phyloP scores from a whole-genome alignment of 208 protist genomes.

The Trypanosoma lewisi region DNA sequence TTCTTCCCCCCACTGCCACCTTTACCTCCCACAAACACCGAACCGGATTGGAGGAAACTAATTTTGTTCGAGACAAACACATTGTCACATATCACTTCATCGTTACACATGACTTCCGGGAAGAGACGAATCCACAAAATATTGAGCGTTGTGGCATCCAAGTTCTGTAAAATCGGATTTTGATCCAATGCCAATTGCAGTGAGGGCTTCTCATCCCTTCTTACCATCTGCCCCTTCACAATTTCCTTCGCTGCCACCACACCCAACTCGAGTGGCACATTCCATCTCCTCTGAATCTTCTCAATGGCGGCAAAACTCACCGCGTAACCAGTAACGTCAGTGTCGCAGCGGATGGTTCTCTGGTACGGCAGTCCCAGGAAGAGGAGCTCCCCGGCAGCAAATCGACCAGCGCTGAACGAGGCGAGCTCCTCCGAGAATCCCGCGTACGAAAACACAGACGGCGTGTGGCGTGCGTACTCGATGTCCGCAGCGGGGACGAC shows the following conservation, averaged over 20 bases:
- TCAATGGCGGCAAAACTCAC: conserved; percentile 36
- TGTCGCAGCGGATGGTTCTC: conserved; percentile 57
- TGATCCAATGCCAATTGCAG: conserved; percentile 29
- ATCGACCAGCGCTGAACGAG: conserved; percentile 40
- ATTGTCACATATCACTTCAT: conserved; percentile 56
- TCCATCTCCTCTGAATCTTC: conserved; percentile 16
- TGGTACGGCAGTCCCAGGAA: conserved; percentile 42
- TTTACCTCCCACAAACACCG: conserved; percentile 15
- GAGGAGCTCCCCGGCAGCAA: conserved; percentile 58
- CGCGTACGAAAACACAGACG: not conserved
- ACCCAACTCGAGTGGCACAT: conserved; percentile 15
- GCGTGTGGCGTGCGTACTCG: not conserved
- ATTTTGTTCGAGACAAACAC: conserved; percentile 54
- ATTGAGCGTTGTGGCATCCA: conserved; percentile 32
- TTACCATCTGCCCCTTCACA: conserved; percentile 20
- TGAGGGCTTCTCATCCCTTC: conserved; percentile 29
- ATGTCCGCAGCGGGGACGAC: not conserved
- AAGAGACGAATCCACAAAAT: conserved; percentile 41
- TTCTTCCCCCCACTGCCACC: not conserved
- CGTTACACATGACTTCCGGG: conserved; percentile 39
- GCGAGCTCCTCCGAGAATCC: conserved; percentile 32
- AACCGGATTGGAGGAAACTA: conserved; percentile 56
- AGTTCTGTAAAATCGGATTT: conserved; percentile 42
- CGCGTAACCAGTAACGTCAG: conserved; percentile 33
- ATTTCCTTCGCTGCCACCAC: conserved; percentile 33